Conservation (phyloP, 139 green algal genomes). For the Tetraselmis chui region DNA sequence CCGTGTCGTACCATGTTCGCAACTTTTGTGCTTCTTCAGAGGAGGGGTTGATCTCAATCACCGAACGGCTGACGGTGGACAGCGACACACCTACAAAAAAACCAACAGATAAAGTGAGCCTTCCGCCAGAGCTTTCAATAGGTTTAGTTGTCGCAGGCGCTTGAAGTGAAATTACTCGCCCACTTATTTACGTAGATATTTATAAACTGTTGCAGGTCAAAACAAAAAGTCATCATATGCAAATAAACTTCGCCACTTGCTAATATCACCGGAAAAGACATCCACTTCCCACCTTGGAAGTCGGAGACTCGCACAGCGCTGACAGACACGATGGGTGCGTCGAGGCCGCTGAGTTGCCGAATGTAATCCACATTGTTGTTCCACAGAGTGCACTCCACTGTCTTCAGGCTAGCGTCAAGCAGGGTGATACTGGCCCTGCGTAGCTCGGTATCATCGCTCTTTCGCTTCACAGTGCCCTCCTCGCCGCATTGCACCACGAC, state of each 20-base stretch:
- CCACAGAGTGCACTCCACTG: slow-evolving; percentile 73
- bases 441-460: slow-evolving; percentile 70
- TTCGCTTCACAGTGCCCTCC: slow-evolving; percentile 70
- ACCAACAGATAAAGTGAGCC: no score
- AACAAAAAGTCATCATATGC: no score
- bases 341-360: slow-evolving; percentile 6
- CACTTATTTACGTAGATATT: no score
- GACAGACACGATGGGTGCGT: slow-evolving; percentile 28
- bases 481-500: slow-evolving; percentile 51
- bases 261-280: no score
- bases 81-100: slow-evolving; percentile 60
- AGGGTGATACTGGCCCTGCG: slow-evolving; percentile 60
- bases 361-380: slow-evolving; percentile 28
- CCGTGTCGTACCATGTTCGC: slow-evolving; percentile 47
- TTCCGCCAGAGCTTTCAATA: no score
- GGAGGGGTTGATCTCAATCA: slow-evolving; percentile 49
- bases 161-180: no score
- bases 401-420: slow-evolving; percentile 57
- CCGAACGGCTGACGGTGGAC: slow-evolving; percentile 32
- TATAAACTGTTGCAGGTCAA: no score
- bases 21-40: slow-evolving; percentile 34
- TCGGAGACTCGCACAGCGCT: slow-evolving; percentile 48
- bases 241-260: no score
- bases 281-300: slow-evolving; percentile 62
- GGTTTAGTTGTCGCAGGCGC: no score